A percentile compares a stretch with the other conserved stretches of the same genome.
These are phyloP conservation scores for Sextonia rubra DNA, from an alignment of 164 flowering plant genomes.

Conservation along the genomic window DNA sequence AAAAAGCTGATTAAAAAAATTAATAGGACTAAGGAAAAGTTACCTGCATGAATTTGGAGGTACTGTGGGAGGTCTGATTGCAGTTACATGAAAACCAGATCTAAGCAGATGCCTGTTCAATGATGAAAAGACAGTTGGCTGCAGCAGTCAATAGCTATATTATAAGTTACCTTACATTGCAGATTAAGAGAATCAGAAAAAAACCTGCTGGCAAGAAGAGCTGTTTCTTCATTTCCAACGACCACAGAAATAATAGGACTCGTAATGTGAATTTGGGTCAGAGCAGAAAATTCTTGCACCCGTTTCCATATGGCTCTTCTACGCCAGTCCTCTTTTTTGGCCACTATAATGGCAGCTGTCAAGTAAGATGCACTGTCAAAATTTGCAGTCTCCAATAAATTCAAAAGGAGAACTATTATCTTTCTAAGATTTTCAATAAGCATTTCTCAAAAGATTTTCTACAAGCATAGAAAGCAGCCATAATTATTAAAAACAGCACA, in stretches of 20 bases:
- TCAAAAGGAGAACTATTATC: no score
- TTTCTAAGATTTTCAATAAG: not conserved
- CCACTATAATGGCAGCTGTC: constrained; percentile 82
- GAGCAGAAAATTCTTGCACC: constrained; percentile 58
- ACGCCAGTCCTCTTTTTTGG: constrained; percentile 81
- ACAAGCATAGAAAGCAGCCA: not conserved
- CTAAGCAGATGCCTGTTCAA: constrained; percentile 55
- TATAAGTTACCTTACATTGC: constrained; percentile 4
- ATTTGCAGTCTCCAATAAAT: not conserved
- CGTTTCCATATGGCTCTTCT: constrained; percentile 64
- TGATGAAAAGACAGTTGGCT: constrained; percentile 9
- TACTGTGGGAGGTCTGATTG: constrained; percentile 95
- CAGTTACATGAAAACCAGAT: constrained; percentile 86
- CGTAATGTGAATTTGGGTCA: constrained; percentile 67
- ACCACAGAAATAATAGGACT: constrained; percentile 83
- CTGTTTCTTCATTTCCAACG: constrained; percentile 79
- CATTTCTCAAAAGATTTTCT: not conserved
- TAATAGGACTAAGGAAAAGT: not conserved
- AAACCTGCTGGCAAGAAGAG: constrained; percentile 79
- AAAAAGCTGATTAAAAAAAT: no score
- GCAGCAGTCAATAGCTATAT: not conserved
- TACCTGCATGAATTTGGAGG: constrained; percentile 95
- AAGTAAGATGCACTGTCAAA: constrained; percentile 3
- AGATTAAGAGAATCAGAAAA: constrained; percentile 15
- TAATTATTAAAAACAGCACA: not conserved